Base-by-base conservation (phyloP, 768 basidiomycete species). In the Boletellus sp. region DNA sequence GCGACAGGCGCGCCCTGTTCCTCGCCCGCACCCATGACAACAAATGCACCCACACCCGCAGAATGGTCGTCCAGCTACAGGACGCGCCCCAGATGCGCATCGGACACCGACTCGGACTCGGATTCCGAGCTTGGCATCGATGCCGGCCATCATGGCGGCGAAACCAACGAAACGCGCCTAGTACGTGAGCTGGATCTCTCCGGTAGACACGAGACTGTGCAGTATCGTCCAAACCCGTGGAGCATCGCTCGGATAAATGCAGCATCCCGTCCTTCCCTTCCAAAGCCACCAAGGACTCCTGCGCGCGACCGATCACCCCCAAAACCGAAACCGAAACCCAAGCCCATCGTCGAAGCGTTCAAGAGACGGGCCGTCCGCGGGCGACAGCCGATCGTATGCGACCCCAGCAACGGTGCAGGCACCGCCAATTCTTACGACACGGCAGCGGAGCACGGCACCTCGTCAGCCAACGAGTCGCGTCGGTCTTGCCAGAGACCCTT, bases 241-340 rank as follows among this genome's bases (percentile, higher is more conserved):
- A 80, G 78, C 48, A 88, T 91, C 48, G 88, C 89, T 4, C 85
- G 82, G 58, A 81, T 87, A 26, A 91, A 91, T 55, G 89, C 88
- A 37, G 78, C 79, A 0, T 72, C 74, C 31, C 78, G 87, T 12
- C 15, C 53, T 9, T n/a, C 50, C 33, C 7, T 28, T 5, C 48
- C 54, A 16, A 54, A 37, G 24, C 47, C 40, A 20, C 34, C 16
- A 15, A 22, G 7, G 24, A 35, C 35, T 26, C 32, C 22, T 2
- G 42, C 31, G 26, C 37, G 49, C 8, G 10, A 45, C 33, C 38
- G n/a, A 11, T 7, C 31, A 28, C 38, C 52, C 2, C 58, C 54
- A 22, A 63, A 53, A 2, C 58, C 54, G 20, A 63, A 53, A 39
- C 42, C 52, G 3, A 60, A 60, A 11, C 35, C 52, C 37, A 72